A percentile compares a stretch with the other conserved stretches of the same genome.
phyloP scores from a whole-genome alignment of 2,329 filamentous ascomycete genomes.

The Gremmenia infestans region DNA sequence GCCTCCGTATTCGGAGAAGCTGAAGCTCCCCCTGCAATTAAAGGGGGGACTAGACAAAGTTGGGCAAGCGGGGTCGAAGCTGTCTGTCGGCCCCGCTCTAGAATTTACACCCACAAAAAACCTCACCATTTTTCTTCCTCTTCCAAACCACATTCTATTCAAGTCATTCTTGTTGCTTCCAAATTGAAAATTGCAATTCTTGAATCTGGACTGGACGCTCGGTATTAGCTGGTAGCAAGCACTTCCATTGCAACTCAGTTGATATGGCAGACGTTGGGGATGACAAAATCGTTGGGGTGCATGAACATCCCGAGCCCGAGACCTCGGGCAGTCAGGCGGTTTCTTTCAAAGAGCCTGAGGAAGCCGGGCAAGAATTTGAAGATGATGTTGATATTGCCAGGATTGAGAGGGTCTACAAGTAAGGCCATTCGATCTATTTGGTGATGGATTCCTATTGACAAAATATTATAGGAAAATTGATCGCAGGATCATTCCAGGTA shows the following conservation, averaged over 20 bases:
- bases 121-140: not conserved
- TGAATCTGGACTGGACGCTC: not conserved
- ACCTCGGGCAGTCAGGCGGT: conserved; percentile 1
- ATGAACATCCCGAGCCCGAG: conserved; percentile 3
- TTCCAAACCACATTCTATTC: not conserved
- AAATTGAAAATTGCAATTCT: not conserved
- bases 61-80: not conserved
- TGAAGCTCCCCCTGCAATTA: not conserved
- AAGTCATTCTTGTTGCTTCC: not conserved
- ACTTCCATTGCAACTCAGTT: conserved; percentile 29
- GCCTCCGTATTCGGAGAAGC: not conserved
- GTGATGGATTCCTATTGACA: not conserved
- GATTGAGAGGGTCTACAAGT: conserved; percentile 36
- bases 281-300: conserved; percentile 10
- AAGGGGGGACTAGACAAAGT: not conserved
- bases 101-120: not conserved
- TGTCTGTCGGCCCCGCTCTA: not conserved
- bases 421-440: conserved; percentile 8
- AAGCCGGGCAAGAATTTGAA: conserved; percentile 12
- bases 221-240: conserved; percentile 26
- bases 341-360: not conserved
- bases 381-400: conserved; percentile 26
- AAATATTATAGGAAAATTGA: conserved; percentile 42
- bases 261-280: conserved; percentile 24
- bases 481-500: conserved; percentile 50